Evolutionary conservation across 2,329 filamentous ascomycete species (phyloP).

Genomic region (Leptographium procerum): DNA sequence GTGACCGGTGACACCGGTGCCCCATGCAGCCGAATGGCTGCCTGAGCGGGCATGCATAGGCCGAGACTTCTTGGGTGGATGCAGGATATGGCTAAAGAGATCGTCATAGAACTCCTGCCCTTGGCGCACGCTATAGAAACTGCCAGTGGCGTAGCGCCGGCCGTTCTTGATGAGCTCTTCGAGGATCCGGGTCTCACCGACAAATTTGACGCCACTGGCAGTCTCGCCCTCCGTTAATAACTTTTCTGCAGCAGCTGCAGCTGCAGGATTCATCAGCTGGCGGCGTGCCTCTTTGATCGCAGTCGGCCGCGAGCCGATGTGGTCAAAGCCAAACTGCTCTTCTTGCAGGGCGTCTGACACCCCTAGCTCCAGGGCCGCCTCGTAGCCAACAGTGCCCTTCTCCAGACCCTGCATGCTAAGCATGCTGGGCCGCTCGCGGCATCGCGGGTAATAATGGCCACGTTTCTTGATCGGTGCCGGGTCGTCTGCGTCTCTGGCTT

Average conservation of each 20-base stretch:
- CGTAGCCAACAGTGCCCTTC: slow-evolving; percentile 58
- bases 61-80: slow-evolving; percentile 39
- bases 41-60: slow-evolving; percentile 34
- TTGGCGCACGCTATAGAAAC: slow-evolving; percentile 35
- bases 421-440: slow-evolving; percentile 57
- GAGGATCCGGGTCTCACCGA: slow-evolving; percentile 46
- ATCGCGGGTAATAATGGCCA: slow-evolving; percentile 47
- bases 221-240: slow-evolving; percentile 1
- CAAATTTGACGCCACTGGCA: slow-evolving; percentile 35
- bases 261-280: slow-evolving; percentile 39
- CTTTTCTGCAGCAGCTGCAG: not conserved
- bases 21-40: not conserved
- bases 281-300: slow-evolving; percentile 47
- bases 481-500: slow-evolving; percentile 12
- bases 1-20: slow-evolving; percentile 22
- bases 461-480: slow-evolving; percentile 31
- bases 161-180: slow-evolving; percentile 47
- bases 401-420: slow-evolving; percentile 61
- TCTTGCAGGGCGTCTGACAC: slow-evolving; percentile 54
- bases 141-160: slow-evolving; percentile 41
- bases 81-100: slow-evolving; percentile 47
- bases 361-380: slow-evolving; percentile 54
- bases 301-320: slow-evolving; percentile 40
- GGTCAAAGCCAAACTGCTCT: slow-evolving; percentile 49
- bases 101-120: slow-evolving; percentile 50